Evolutionary conservation across 2,329 filamentous ascomycete species (phyloP).

Genomic region (Fusarium armeniacum): DNA sequence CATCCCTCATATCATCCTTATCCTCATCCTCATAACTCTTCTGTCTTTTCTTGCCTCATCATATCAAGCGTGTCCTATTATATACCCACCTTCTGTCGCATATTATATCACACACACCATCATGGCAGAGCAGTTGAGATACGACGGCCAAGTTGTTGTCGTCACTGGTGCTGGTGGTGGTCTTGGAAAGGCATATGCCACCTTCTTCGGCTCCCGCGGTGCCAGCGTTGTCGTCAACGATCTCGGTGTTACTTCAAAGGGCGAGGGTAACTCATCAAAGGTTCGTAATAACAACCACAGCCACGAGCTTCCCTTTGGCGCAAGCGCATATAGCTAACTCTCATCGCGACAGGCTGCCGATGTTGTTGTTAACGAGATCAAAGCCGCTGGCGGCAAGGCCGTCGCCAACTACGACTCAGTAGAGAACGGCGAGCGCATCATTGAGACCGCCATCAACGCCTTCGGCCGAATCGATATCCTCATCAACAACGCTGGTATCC

Average conservation of each 20-base stretch:
- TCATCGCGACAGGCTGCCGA: constrained; percentile 76
- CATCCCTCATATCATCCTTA: constrained; percentile 6
- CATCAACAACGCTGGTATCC: constrained; percentile 97
- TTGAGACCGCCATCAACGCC: constrained; percentile 84
- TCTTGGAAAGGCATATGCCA: constrained; percentile 84
- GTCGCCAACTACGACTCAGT: constrained; percentile 98
- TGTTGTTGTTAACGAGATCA: constrained; percentile 86
- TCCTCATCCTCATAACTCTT: constrained; percentile 4
- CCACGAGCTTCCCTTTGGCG: constrained; percentile 3
- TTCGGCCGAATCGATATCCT: constrained; percentile 93
- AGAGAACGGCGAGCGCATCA: constrained; percentile 93
- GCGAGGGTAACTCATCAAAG: constrained; percentile 88
- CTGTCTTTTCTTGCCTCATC: constrained; percentile 21
- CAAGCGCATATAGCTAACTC: constrained; percentile 44
- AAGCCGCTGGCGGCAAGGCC: constrained; percentile 90
- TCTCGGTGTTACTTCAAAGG: constrained; percentile 91
- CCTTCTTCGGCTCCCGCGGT: constrained; percentile 92
- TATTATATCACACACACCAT: constrained; percentile 44
- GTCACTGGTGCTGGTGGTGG: constrained; percentile 86
- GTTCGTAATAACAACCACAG: constrained; percentile 62
- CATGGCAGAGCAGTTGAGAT: constrained; percentile 80
- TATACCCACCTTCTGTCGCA: constrained; percentile 29
- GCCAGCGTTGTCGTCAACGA: constrained; percentile 98
- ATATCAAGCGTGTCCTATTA: constrained; percentile 39
- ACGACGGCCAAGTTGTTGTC: constrained; percentile 86